A percentile compares a stretch with the other conserved stretches of the same genome.
phyloP scores from a whole-genome alignment of 192 early-diverging fungal genomes.

The Phlyctochytrium arcticum region DNA sequence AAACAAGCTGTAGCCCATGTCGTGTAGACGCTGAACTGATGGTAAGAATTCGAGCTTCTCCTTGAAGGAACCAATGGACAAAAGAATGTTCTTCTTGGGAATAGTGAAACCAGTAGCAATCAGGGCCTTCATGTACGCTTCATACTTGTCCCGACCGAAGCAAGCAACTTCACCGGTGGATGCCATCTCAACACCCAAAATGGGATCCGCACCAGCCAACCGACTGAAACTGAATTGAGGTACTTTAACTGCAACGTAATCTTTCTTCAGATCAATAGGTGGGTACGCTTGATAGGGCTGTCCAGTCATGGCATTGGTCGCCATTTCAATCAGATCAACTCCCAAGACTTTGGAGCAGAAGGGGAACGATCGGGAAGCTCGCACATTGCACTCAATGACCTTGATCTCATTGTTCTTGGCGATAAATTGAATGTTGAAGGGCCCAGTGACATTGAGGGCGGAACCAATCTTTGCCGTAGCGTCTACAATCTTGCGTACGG shows the following conservation, averaged over 20 bases:
- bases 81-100: slow-evolving; percentile 92
- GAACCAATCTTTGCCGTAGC: slow-evolving; percentile 89
- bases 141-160: slow-evolving; percentile 96
- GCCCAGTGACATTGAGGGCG: slow-evolving; percentile 95
- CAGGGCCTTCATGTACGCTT: slow-evolving; percentile 94
- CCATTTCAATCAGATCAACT: slow-evolving; percentile 94
- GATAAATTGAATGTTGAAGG: slow-evolving; percentile 99
- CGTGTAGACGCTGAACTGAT: slow-evolving; percentile 75
- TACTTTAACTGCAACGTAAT: slow-evolving; percentile 94
- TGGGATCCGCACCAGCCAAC: slow-evolving; percentile 92
- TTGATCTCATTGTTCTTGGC: slow-evolving; percentile 99
- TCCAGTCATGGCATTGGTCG: slow-evolving; percentile 89
- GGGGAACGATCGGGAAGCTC: slow-evolving; percentile 94
- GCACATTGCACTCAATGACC: slow-evolving; percentile 99
- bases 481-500: slow-evolving; percentile 86
- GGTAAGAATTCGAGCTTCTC: slow-evolving; percentile 96
- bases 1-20: slow-evolving; percentile 89
- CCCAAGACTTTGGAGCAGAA: slow-evolving; percentile 97
- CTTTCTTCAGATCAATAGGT: slow-evolving; percentile 60
- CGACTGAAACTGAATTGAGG: slow-evolving; percentile 98
- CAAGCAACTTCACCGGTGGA: slow-evolving; percentile 99
- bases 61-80: slow-evolving; percentile 98
- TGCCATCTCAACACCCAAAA: slow-evolving; percentile 99
- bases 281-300: slow-evolving; percentile 80
- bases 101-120: slow-evolving; percentile 88